Percentiles rank a stretch among this genome's conserved stretches.
Evolutionary conservation across 2,329 filamentous ascomycete genomes (phyloP).

Genomic region (Ophiocordyceps camponoti-saundersi): DNA sequence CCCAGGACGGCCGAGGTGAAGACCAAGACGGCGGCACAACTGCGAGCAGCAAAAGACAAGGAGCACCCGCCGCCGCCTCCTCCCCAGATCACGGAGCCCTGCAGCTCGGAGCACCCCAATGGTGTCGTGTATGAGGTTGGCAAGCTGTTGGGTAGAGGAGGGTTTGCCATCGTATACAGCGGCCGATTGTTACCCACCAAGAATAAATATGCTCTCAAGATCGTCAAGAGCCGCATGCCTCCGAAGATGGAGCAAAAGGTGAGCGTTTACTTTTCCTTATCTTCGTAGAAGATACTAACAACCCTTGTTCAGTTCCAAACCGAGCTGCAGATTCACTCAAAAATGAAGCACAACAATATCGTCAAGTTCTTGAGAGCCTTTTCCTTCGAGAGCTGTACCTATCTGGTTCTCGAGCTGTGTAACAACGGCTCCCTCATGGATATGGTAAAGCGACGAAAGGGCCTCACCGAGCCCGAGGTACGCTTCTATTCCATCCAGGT

Average conservation of each 20-base stretch:
- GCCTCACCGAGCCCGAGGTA: constrained; percentile 83
- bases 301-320: constrained; percentile 40
- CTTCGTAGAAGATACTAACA: neutral
- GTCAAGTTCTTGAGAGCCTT: constrained; percentile 93
- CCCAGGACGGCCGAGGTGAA: constrained; percentile 32
- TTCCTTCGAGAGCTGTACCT: constrained; percentile 75
- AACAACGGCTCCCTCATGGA: constrained; percentile 94
- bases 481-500: constrained; percentile 89
- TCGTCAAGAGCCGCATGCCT: constrained; percentile 70
- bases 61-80: constrained; percentile 51
- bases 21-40: constrained; percentile 31
- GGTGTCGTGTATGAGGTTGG: constrained; percentile 60
- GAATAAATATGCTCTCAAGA: constrained; percentile 60
- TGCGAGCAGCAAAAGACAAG: constrained; percentile 43
- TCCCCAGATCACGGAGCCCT: constrained; percentile 38
- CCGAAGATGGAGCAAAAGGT: constrained; percentile 76
- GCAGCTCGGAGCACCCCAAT: constrained; percentile 50
- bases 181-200: constrained; percentile 49
- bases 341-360: constrained; percentile 90
- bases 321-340: constrained; percentile 95
- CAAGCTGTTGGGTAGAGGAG: constrained; percentile 60
- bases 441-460: constrained; percentile 86
- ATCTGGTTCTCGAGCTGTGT: constrained; percentile 86
- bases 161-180: constrained; percentile 68
- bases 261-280: constrained; percentile 3